These are phyloP conservation scores for Eutrema salsugineum DNA, from an alignment of 441 rosid species.

Conservation along the genomic window DNA sequence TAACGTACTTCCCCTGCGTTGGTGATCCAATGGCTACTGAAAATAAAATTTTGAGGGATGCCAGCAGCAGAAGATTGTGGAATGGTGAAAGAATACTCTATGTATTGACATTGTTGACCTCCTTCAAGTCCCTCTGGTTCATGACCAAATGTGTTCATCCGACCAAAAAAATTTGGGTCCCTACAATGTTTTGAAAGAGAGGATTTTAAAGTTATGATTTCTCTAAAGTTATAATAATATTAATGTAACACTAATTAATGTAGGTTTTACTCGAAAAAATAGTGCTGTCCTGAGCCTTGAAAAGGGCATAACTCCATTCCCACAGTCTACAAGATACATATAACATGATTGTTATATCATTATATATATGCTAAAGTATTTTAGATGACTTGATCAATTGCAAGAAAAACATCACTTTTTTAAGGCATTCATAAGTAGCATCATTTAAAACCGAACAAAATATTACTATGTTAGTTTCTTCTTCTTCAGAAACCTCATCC, in stretches of 20 bases:
- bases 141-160: not conserved
- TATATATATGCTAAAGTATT: not conserved
- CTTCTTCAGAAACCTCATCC: constrained; percentile 69
- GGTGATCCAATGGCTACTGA: not conserved
- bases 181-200: not conserved
- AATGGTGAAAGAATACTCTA: not conserved
- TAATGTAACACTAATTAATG: not conserved
- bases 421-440: not conserved
- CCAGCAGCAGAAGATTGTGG: not conserved
- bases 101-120: not conserved
- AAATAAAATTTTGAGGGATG: too few species aligned
- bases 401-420: too few species aligned
- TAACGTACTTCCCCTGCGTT: not conserved
- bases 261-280: not conserved
- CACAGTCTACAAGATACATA: not conserved
- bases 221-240: not conserved
- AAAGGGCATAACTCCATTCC: not conserved
- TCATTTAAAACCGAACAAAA: not conserved
- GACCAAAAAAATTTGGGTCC: not conserved
- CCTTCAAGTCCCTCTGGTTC: not conserved
- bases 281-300: not conserved
- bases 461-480: constrained; percentile 56
- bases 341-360: not conserved
- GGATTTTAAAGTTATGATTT: not conserved
- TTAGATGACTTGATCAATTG: not conserved